Percentiles rank a stretch among this genome's conserved stretches.
Evolutionary conservation across 2,329 filamentous ascomycete genomes (phyloP).

Genomic region (Cytospora paraplurivora): DNA sequence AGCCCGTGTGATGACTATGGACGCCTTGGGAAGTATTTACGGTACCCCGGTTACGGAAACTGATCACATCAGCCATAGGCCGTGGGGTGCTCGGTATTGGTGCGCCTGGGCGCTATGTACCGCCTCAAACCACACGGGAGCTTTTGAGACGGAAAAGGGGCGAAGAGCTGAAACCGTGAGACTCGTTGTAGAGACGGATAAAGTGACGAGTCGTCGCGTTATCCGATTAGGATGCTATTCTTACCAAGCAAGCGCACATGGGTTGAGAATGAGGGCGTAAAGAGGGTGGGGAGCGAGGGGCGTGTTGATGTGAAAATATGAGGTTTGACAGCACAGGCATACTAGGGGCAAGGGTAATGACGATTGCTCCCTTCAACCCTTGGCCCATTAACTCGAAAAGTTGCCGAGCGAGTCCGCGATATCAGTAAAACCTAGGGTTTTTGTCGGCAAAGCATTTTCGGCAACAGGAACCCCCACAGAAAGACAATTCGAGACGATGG

Average conservation of each 20-base stretch:
- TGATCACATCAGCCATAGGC: conserved; percentile 22
- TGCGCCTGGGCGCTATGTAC: conserved; percentile 18
- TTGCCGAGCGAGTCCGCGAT: no score
- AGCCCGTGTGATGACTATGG: not conserved
- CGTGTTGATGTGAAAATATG: conserved; percentile 3
- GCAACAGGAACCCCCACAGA: conserved; percentile 3
- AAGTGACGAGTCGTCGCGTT: conserved; percentile 19
- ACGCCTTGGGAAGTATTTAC: not conserved
- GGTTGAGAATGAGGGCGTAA: conserved; percentile 1
- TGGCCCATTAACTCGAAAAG: no score
- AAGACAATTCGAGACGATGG: conserved; percentile 5
- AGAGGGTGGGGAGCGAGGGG: not conserved
- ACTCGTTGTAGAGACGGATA: not conserved
- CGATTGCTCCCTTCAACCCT: not conserved
- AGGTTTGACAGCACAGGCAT: conserved; percentile 3
- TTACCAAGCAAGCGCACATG: conserved; percentile 1
- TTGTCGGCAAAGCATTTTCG: conserved; percentile 12
- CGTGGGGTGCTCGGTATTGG: conserved; percentile 18
- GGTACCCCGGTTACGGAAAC: conserved; percentile 3
- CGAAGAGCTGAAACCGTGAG: conserved; percentile 20
- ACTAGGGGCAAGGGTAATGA: not conserved
- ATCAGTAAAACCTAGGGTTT: not conserved
- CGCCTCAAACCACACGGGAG: conserved; percentile 15
- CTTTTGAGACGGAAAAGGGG: conserved; percentile 15
- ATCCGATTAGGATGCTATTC: not conserved